Percentiles rank a stretch among this genome's conserved stretches.
Evolutionary conservation across 2,329 filamentous ascomycete genomes (phyloP).

Genomic region (Periconia digitata): DNA sequence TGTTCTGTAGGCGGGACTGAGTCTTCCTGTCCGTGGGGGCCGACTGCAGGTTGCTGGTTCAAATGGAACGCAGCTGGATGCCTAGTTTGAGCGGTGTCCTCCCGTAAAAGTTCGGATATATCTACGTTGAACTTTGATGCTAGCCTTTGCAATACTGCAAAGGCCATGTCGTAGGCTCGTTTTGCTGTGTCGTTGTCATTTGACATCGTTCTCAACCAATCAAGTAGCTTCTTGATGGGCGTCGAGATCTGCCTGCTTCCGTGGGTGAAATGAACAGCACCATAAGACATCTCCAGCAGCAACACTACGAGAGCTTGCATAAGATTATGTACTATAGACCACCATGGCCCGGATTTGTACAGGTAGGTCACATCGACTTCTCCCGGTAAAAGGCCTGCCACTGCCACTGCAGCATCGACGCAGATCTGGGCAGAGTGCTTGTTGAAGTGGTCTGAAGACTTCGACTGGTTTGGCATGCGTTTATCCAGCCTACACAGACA

Average conservation of each 20-base stretch:
- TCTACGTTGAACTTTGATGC: conserved; percentile 1
- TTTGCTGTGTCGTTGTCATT: conserved; percentile 28
- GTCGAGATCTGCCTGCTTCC: conserved; percentile 26
- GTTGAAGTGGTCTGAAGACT: conserved; percentile 35
- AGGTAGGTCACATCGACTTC: conserved; percentile 17
- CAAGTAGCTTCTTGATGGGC: conserved; percentile 35
- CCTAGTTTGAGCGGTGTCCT: background rate
- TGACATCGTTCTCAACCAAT: conserved; percentile 37
- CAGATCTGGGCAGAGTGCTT: conserved; percentile 32
- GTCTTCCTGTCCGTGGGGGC: background rate
- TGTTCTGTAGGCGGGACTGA: background rate
- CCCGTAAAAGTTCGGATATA: conserved; percentile 2
- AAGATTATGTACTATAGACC: conserved; percentile 43
- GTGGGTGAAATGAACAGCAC: conserved; percentile 26
- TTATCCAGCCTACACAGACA: too few relatives aligned
- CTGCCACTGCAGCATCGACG: conserved; percentile 34
- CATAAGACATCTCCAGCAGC: conserved; percentile 40
- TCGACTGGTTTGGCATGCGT: conserved; percentile 15
- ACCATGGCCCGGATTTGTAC: conserved; percentile 43
- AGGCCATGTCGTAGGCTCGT: conserved; percentile 26
- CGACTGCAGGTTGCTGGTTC: background rate
- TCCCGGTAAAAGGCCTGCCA: conserved; percentile 38
- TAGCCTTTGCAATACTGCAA: conserved; percentile 3
- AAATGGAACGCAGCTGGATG: background rate
- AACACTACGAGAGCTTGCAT: conserved; percentile 44